Conservation (phyloP, 2,329 filamentous ascomycete genomes). For the Trichoderma sp. region DNA sequence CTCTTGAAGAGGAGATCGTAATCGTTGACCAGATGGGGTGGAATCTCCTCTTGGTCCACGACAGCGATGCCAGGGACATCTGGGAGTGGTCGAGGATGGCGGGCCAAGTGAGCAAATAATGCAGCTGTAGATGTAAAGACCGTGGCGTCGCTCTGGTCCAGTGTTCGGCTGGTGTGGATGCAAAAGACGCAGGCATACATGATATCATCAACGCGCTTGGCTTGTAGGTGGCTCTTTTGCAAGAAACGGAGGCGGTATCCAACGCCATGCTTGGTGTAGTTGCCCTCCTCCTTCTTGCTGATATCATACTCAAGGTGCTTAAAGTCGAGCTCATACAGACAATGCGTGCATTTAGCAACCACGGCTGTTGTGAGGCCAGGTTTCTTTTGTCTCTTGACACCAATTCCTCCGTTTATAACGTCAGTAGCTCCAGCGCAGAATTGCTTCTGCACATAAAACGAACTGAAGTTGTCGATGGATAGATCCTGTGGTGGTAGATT, state of each 20-base stretch:
- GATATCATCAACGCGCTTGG: conserved; percentile 50
- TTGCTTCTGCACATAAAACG: conserved; percentile 52
- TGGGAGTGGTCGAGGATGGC: conserved; percentile 53
- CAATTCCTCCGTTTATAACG: conserved; percentile 45
- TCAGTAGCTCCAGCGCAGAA: conserved; percentile 56
- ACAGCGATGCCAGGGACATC: conserved; percentile 47
- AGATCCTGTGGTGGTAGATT: conserved; percentile 32
- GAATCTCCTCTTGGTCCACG: conserved; percentile 44
- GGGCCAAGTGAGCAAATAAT: conserved; percentile 51
- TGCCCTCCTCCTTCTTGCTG: conserved; percentile 43
- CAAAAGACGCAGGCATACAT: conserved; percentile 57
- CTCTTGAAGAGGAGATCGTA: conserved; percentile 52
- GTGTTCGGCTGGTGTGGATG: conserved; percentile 46
- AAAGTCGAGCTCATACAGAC: conserved; percentile 54
- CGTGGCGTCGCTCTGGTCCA: conserved; percentile 54
- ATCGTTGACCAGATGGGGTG: conserved; percentile 43
- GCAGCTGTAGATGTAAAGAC: conserved; percentile 54
- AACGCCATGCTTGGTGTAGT: conserved; percentile 45
- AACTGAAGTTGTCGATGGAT: conserved; percentile 44
- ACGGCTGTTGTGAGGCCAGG: conserved; percentile 42
- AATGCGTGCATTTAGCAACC: conserved; percentile 52
- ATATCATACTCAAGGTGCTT: conserved; percentile 51
- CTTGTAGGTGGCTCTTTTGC: conserved; percentile 53
- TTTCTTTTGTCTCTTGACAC: conserved; percentile 50
- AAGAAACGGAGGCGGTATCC: conserved; percentile 54